A percentile compares a stretch with the other conserved stretches of the same genome.
These are phyloP conservation scores for Pleoardoris graminearum DNA, from an alignment of 2,329 filamentous ascomycete species.

Conservation along the genomic window DNA sequence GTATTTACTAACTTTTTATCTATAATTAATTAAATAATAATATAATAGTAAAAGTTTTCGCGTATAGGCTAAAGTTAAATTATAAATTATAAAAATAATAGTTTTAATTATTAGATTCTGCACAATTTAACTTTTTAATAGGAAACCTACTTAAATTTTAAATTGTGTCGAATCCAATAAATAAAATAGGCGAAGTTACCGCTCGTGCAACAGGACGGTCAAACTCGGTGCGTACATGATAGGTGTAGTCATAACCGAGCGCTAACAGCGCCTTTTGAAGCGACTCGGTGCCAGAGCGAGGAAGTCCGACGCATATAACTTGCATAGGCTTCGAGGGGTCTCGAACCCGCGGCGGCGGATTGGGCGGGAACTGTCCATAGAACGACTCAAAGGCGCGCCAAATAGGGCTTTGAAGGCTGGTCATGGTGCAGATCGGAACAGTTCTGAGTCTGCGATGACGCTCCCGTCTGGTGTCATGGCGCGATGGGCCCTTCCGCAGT, in stretches of 20 bases:
- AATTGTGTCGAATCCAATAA: too few species aligned
- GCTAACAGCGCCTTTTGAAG: constrained; percentile 5
- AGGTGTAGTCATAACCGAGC: constrained; percentile 12
- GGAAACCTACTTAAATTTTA: too few species aligned
- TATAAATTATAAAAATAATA: too few species aligned
- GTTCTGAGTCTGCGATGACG: not conserved
- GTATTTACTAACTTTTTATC: too few species aligned
- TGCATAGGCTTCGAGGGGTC: constrained; percentile 9
- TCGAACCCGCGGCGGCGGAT: constrained; percentile 6
- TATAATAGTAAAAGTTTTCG: too few species aligned
- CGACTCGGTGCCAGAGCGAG: constrained; percentile 10
- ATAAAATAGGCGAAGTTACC: too few species aligned
- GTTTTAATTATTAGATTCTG: too few species aligned
- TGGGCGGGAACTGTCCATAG: constrained; percentile 2
- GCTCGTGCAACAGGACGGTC: too few species aligned
- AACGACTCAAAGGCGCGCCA: constrained; percentile 3
- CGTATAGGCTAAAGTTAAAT: too few species aligned
- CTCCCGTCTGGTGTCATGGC: not conserved
- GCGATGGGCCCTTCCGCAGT: not conserved
- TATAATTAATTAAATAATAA: too few species aligned
- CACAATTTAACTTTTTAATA: too few species aligned
- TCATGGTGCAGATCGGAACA: not conserved
- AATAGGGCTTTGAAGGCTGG: not conserved
- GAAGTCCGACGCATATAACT: constrained; percentile 9
- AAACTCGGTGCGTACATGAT: constrained; percentile 4